Evolutionary conservation across 2,329 filamentous ascomycete genomes (phyloP).

Genomic region (Cladobotryum mycophilum): DNA sequence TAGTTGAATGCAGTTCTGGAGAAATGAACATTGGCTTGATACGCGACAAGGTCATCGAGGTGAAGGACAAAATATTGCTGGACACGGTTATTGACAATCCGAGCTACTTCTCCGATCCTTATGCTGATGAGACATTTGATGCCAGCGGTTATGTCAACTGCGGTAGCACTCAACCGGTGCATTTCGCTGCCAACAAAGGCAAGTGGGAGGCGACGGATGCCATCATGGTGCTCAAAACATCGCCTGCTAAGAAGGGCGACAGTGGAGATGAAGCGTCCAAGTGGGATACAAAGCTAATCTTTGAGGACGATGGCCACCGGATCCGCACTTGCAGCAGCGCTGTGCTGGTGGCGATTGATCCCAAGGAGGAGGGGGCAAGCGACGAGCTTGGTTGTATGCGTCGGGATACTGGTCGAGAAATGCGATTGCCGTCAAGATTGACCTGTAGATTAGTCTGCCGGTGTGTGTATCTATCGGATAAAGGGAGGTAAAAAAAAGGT

Average conservation of each 20-base stretch:
- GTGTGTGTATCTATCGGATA: background rate
- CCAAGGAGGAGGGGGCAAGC: slow-evolving; percentile 35
- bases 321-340: slow-evolving; percentile 46
- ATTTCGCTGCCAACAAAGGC: slow-evolving; percentile 27
- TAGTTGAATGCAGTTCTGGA: slow-evolving; percentile 39
- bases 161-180: slow-evolving; percentile 37
- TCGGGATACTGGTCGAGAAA: slow-evolving; percentile 47
- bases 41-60: slow-evolving; percentile 15
- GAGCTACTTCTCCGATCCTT: slow-evolving; percentile 50
- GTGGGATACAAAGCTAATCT: slow-evolving; percentile 44
- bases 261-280: background rate
- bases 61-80: slow-evolving; percentile 38
- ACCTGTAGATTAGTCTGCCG: slow-evolving; percentile 27
- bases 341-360: slow-evolving; percentile 47
- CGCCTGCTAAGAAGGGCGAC: slow-evolving; percentile 12
- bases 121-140: slow-evolving; percentile 35
- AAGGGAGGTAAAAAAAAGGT: background rate
- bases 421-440: slow-evolving; percentile 46
- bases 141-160: slow-evolving; percentile 48
- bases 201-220: slow-evolving; percentile 34
- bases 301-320: slow-evolving; percentile 49
- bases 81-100: slow-evolving; percentile 51
- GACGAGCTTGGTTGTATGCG: slow-evolving; percentile 51
- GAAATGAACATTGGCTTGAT: slow-evolving; percentile 37
- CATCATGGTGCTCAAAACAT: slow-evolving; percentile 39